These are phyloP conservation scores for Chytriomyces hyalinus DNA, from an alignment of 192 early-diverging fungal genomes.

Conservation along the genomic window DNA sequence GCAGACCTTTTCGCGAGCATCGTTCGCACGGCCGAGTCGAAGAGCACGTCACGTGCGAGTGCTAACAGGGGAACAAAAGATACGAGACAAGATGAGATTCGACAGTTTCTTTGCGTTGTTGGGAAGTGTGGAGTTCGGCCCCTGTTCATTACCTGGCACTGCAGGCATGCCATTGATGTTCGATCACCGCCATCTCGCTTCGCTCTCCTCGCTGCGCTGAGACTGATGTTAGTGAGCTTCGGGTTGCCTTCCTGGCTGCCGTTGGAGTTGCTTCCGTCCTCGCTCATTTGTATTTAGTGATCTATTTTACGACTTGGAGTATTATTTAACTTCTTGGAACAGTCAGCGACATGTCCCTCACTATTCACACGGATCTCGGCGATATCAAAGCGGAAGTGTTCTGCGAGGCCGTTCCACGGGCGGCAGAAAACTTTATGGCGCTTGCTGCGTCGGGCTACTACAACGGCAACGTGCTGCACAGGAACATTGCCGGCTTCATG, in stretches of 20 bases:
- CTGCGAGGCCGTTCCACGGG: slow-evolving; percentile 62
- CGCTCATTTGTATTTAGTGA: too few species aligned
- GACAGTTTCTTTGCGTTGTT: too few species aligned
- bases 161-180: slow-evolving; percentile 27
- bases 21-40: slow-evolving; percentile 77
- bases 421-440: slow-evolving; percentile 87
- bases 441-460: slow-evolving; percentile 95
- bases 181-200: background rate
- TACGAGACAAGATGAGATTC: too few species aligned
- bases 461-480: slow-evolving; percentile 85
- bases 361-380: slow-evolving; percentile 89
- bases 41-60: slow-evolving; percentile 26
- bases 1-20: slow-evolving; percentile 83
- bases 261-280: too few species aligned
- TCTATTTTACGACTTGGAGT: too few species aligned
- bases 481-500: slow-evolving; percentile 67
- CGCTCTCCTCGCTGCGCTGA: background rate
- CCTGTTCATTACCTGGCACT: slow-evolving; percentile 9
- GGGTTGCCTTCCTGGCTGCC: background rate
- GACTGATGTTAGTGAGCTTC: background rate
- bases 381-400: slow-evolving; percentile 95
- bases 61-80: background rate
- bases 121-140: background rate
- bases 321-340: too few species aligned
- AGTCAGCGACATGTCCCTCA: slow-evolving; percentile 59